Evolutionary conservation across 1,284 basidiomycete species (phyloP).

Genomic region (Cutaneotrichosporon sp.): DNA sequence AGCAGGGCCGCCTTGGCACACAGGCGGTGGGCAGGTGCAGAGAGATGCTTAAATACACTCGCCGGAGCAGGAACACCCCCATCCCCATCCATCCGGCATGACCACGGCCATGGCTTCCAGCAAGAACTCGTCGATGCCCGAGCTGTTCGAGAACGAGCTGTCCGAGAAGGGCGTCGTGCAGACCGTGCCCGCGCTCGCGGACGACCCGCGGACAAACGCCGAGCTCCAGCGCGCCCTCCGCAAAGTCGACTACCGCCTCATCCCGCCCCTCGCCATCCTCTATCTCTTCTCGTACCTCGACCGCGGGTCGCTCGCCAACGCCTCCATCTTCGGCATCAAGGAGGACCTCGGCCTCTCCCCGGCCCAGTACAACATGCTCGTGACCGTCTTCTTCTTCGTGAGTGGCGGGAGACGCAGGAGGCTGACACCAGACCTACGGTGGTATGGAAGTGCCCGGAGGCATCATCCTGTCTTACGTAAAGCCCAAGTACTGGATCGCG

Average conservation of each 20-base stretch:
- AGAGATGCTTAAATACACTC: background rate
- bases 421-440: slow-evolving; percentile 17
- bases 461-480: slow-evolving; percentile 25
- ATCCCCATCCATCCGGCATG: background rate
- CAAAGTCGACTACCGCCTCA: slow-evolving; percentile 35
- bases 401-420: background rate
- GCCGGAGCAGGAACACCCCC: background rate
- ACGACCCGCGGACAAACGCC: slow-evolving; percentile 8
- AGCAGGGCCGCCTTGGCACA: too few species aligned
- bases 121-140: background rate
- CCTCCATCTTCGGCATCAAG: slow-evolving; percentile 26
- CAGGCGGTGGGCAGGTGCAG: background rate
- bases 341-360: slow-evolving; percentile 18
- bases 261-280: slow-evolving; percentile 43
- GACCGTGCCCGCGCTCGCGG: background rate
- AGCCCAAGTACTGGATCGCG: slow-evolving; percentile 52
- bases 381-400: slow-evolving; percentile 29
- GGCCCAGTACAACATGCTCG: slow-evolving; percentile 26
- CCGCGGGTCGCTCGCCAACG: slow-evolving; percentile 26
- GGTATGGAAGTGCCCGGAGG: slow-evolving; percentile 23
- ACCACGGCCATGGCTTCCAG: background rate
- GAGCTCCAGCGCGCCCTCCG: slow-evolving; percentile 16
- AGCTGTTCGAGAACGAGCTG: slow-evolving; percentile 1
- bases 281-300: slow-evolving; percentile 39
- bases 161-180: slow-evolving; percentile 3